Conservation (phyloP, 257 asterid species). For the Primulina tabacum region DNA sequence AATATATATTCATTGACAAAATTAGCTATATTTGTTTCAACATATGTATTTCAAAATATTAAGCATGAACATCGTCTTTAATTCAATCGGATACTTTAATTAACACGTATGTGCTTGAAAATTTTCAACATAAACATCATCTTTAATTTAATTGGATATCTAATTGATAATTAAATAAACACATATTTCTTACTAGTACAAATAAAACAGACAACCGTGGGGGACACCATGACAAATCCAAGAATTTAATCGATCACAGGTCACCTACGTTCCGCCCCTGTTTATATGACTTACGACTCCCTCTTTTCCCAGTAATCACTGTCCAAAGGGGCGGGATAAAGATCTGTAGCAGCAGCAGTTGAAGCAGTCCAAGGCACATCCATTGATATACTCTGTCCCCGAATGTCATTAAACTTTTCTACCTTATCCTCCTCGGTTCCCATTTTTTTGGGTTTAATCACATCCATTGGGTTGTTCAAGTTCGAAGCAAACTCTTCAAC, state of each 20-base stretch:
- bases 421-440: background rate
- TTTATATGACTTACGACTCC: slow-evolving; percentile 18
- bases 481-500: slow-evolving; percentile 11
- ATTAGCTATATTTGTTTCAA: too few relatives aligned
- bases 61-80: too few relatives aligned
- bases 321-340: slow-evolving; percentile 41
- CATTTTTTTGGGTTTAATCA: background rate
- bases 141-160: too few relatives aligned
- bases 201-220: background rate
- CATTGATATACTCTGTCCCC: slow-evolving; percentile 33
- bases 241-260: background rate
- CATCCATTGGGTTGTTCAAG: background rate
- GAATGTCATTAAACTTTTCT: background rate
- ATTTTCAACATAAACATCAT: too few relatives aligned
- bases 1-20: too few relatives aligned
- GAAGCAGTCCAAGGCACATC: slow-evolving; percentile 49
- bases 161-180: too few relatives aligned
- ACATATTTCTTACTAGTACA: too few relatives aligned
- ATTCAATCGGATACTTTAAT: too few relatives aligned
- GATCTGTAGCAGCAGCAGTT: slow-evolving; percentile 41
- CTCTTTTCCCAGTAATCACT: slow-evolving; percentile 50
- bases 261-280: background rate
- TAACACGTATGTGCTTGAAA: too few relatives aligned
- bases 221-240: too few relatives aligned
- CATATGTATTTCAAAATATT: too few relatives aligned